Percentiles rank a stretch among this genome's conserved stretches.
Evolutionary conservation across 1,284 basidiomycete species (phyloP).

Genomic region (Neolentinus lepideus): DNA sequence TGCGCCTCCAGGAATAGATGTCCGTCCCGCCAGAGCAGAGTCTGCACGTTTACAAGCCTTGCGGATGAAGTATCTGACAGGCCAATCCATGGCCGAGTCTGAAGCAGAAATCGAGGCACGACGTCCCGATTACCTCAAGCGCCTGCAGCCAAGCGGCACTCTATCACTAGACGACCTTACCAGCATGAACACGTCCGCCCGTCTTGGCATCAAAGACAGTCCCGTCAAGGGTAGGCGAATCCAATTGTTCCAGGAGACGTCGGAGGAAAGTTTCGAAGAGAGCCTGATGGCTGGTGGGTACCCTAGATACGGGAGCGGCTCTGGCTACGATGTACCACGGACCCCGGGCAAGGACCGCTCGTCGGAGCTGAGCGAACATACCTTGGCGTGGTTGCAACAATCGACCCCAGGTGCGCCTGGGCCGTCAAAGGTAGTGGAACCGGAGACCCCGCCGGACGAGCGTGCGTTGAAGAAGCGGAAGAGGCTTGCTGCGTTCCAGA

Average conservation of each 20-base stretch:
- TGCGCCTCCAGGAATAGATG: not conserved
- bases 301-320: slow-evolving; percentile 46
- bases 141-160: slow-evolving; percentile 29
- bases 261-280: slow-evolving; percentile 76
- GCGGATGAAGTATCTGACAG: slow-evolving; percentile 44
- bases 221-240: slow-evolving; percentile 63
- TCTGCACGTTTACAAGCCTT: not conserved
- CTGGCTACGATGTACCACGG: slow-evolving; percentile 20
- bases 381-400: slow-evolving; percentile 30
- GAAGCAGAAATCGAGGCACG: slow-evolving; percentile 56
- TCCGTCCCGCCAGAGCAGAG: not conserved
- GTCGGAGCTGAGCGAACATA: slow-evolving; percentile 20
- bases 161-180: not conserved
- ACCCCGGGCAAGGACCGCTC: slow-evolving; percentile 14
- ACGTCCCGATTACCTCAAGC: slow-evolving; percentile 62
- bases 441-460: slow-evolving; percentile 27
- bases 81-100: slow-evolving; percentile 41
- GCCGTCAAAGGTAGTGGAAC: slow-evolving; percentile 9
- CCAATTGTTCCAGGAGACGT: slow-evolving; percentile 70
- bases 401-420: slow-evolving; percentile 27
- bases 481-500: slow-evolving; percentile 54
- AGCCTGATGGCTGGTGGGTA: slow-evolving; percentile 73
- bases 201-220: slow-evolving; percentile 56
- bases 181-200: slow-evolving; percentile 11
- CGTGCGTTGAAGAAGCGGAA: slow-evolving; percentile 57